Base-by-base conservation (phyloP, 179 eudicot species). In the Silene coronaria region DNA sequence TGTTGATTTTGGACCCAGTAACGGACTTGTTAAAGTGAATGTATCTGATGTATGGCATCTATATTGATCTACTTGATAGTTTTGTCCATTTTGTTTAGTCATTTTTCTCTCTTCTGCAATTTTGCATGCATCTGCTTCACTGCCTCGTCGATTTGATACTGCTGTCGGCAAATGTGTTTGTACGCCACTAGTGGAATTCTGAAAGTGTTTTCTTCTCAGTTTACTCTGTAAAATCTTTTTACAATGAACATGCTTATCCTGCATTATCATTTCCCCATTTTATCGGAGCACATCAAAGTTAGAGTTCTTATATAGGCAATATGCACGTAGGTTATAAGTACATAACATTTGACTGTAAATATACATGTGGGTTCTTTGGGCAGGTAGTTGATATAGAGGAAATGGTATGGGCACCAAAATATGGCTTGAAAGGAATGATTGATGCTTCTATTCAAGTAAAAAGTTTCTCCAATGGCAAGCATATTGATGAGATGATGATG, bases 331-430 rank as follows among this genome's bases (percentile, higher is more conserved):
- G 6, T 34, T 67, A 2, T 22, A 22, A 74, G 76, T 12, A 32
- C 48, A 55, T 71, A 19, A 55, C 21, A 19, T 66, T 66, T 53
- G 1, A 55, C 5, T 57, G 24, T 65, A 72, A 61, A 75, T 51
- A 32, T 72, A 30, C 51, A 79, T 34, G 28, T 67, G 67, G 46
- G 11, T 45, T 71, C 67, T 80, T 16, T 77, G 38, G 64, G 80
- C 83, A 95, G 99, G 97, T 95, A 48, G 77, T 91, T 78, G 99
- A 95, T 81, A 95, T 95, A 70, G 99, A 95, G 85, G 99, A 96
- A 84, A 93, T 93, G 97, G 98, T 91, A 65, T 96, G 99, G 99
- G 97, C 98, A 64, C 97, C 97, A 57, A 96, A 89, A 76, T 96
- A 91, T 81, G 99, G 99, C 38, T 77, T 96, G 82, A 96, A 96